phyloP scores from a whole-genome alignment of 2,329 filamentous ascomycete genomes.

The Cladosporium cucumerinum region DNA sequence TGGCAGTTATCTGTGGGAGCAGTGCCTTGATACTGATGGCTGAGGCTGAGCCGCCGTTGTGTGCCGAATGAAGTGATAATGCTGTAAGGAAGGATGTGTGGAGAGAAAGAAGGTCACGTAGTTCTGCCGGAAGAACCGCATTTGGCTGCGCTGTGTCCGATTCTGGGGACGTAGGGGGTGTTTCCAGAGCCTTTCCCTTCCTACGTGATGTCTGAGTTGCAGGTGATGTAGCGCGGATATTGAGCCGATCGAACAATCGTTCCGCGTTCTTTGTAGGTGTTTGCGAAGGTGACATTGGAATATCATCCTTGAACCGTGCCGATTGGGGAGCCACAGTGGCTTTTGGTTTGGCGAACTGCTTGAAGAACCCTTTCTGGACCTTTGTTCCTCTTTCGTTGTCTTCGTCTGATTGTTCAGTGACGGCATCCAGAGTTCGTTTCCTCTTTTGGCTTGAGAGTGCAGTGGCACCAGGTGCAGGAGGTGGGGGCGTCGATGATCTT shows the following conservation, averaged over 20 bases:
- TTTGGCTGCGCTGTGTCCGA: slow-evolving; percentile 20
- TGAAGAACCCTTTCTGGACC: slow-evolving; percentile 18
- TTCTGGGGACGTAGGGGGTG: slow-evolving; percentile 34
- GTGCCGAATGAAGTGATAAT: slow-evolving; percentile 49
- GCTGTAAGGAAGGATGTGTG: slow-evolving; percentile 49
- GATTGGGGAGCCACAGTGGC: slow-evolving; percentile 28
- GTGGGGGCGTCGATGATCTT: slow-evolving; percentile 25
- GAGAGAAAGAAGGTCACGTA: slow-evolving; percentile 44
- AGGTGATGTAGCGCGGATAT: slow-evolving; percentile 25
- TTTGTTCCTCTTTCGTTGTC: slow-evolving; percentile 21
- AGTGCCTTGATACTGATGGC: slow-evolving; percentile 43
- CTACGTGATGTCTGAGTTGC: slow-evolving; percentile 22
- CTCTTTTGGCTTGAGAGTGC: slow-evolving; percentile 21
- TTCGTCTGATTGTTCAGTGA: slow-evolving; percentile 24
- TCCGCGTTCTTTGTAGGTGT: slow-evolving; percentile 37
- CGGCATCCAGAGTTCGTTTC: slow-evolving; percentile 25
- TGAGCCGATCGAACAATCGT: slow-evolving; percentile 35
- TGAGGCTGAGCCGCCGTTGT: slow-evolving; percentile 43
- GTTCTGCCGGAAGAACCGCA: slow-evolving; percentile 37
- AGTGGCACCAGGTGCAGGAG: slow-evolving; percentile 12
- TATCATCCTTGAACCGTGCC: slow-evolving; percentile 33
- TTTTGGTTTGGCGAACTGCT: slow-evolving; percentile 18
- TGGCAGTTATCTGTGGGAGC: slow-evolving; percentile 40
- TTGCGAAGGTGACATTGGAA: slow-evolving; percentile 30
- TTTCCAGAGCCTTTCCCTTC: slow-evolving; percentile 27